Evolutionary conservation across 805 yeast genomes (phyloP), one percentile per base, ranked within the genome.

Genomic region (Jamesozyma spencerorum): DNA sequence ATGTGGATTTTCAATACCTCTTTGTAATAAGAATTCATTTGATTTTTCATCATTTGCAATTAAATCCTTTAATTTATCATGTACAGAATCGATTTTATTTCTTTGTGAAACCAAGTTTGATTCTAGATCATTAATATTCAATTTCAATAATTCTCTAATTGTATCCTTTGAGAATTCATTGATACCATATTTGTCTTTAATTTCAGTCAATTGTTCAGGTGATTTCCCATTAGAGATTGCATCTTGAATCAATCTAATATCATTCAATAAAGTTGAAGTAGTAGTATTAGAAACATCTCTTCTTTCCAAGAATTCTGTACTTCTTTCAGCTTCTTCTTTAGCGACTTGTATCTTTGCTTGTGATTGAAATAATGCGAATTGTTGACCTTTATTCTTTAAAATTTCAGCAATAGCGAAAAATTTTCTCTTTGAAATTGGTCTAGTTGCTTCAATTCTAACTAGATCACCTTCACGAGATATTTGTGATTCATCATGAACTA

Each of bases 401-500:
- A 90, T 85, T 58, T 90, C 97, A 2, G 97, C 95, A 44, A 90
- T 78, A 8, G 97, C 87, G 67, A 90, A 90, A 46, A 73, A 76
- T 63, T 90, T 90, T 44, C 80, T 71, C 14, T 88, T 75, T 14
- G 94, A 80, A 32, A 87, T 64, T 32, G 95, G 94, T 48, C 95
- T 81, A 29, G 87, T 81, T 28, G 85, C 75, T 63, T 90, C 95
- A 43, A 90, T 85, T 63, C 97, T 77, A 13, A 92, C 97, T 47
- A 90, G 69, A 66, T 90, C 98, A 34, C 98, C 98, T 60, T 87
- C 95, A 58, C 87, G 81, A 52, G 96, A 85, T 39, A 86, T 72
- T 55, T 85, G 80, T 22, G 85, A 86, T 66, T 90, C 96, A 61
- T 90, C 98, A 62, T 90, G 98, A 14, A 87, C 97, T 44, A 90